phyloP scores from a whole-genome alignment of 345 rosid species.

The Pugionium dolabratum region DNA sequence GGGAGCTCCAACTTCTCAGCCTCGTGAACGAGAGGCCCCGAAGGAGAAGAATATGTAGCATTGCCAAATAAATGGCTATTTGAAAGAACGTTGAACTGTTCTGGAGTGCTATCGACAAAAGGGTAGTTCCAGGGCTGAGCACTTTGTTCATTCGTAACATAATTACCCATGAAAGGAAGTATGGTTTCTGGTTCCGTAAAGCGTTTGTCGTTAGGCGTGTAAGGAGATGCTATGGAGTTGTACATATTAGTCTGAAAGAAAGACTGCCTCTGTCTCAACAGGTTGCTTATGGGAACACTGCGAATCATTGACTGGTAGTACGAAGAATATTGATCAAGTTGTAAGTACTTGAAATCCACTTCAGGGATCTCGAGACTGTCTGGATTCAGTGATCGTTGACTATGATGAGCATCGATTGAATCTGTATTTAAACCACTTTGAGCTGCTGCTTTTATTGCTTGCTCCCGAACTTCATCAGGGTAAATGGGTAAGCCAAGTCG shows the following conservation, averaged over 20 bases:
- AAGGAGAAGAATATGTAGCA: slow-evolving; percentile 48
- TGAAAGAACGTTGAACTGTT: slow-evolving; percentile 38
- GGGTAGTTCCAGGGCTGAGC: slow-evolving; percentile 26
- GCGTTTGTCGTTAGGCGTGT: slow-evolving; percentile 21
- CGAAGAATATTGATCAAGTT: slow-evolving; percentile 17
- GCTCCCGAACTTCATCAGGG: slow-evolving; percentile 54
- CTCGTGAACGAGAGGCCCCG: slow-evolving; percentile 44
- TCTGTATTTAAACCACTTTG: slow-evolving; percentile 38
- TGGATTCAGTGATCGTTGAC: slow-evolving; percentile 42
- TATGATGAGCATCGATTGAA: slow-evolving; percentile 36
- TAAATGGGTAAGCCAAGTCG: slow-evolving; percentile 61
- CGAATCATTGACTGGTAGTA: slow-evolving; percentile 22
- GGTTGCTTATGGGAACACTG: not conserved
- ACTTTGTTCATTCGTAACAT: slow-evolving; percentile 20
- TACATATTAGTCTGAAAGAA: slow-evolving; percentile 21
- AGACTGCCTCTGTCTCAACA: slow-evolving; percentile 4
- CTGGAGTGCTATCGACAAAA: slow-evolving; percentile 14
- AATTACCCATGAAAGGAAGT: not conserved
- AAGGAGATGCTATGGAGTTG: slow-evolving; percentile 17
- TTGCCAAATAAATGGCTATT: slow-evolving; percentile 49
- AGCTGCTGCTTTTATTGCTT: slow-evolving; percentile 42
- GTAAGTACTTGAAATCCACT: slow-evolving; percentile 47
- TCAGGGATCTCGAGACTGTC: slow-evolving; percentile 53
- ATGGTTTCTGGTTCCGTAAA: not conserved
- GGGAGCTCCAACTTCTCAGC: slow-evolving; percentile 66